phyloP scores from a whole-genome alignment of 495 filamentous ascomycete species.

The Monascus purpureus region DNA sequence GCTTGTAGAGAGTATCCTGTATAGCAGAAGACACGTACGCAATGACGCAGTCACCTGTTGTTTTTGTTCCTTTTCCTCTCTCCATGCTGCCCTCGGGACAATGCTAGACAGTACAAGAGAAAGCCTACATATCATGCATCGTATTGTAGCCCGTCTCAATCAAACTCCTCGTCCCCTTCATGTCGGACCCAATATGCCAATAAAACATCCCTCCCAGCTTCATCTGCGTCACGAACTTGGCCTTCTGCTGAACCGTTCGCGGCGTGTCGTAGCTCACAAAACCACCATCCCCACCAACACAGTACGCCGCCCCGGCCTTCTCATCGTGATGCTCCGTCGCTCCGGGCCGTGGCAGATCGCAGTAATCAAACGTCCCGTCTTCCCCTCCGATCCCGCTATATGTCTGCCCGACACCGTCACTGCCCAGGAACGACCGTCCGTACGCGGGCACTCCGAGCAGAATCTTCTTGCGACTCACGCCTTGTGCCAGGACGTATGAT shows the following conservation, averaged over 20 bases:
- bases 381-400: slow-evolving; percentile 55
- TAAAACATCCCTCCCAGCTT: slow-evolving; percentile 78
- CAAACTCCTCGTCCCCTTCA: slow-evolving; percentile 51
- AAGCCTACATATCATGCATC: slow-evolving; percentile 39
- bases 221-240: slow-evolving; percentile 60
- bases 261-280: slow-evolving; percentile 83
- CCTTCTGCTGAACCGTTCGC: slow-evolving; percentile 73
- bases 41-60: too few species aligned
- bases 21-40: too few species aligned
- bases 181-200: slow-evolving; percentile 80
- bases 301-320: slow-evolving; percentile 57
- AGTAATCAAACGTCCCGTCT: slow-evolving; percentile 75
- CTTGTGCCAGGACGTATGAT: slow-evolving; percentile 46
- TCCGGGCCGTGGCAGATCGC: slow-evolving; percentile 56
- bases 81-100: not conserved
- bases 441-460: slow-evolving; percentile 70
- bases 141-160: slow-evolving; percentile 62
- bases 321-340: slow-evolving; percentile 57
- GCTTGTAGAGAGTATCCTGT: too few species aligned
- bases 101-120: too few species aligned
- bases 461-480: slow-evolving; percentile 61
- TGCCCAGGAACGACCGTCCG: slow-evolving; percentile 66
- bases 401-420: slow-evolving; percentile 45
- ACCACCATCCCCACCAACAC: slow-evolving; percentile 66
- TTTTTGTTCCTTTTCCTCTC: slow-evolving; percentile 3